These are phyloP conservation scores for Lachnellula cervina DNA, from an alignment of 2,329 filamentous ascomycete genomes.

Conservation along the genomic window DNA sequence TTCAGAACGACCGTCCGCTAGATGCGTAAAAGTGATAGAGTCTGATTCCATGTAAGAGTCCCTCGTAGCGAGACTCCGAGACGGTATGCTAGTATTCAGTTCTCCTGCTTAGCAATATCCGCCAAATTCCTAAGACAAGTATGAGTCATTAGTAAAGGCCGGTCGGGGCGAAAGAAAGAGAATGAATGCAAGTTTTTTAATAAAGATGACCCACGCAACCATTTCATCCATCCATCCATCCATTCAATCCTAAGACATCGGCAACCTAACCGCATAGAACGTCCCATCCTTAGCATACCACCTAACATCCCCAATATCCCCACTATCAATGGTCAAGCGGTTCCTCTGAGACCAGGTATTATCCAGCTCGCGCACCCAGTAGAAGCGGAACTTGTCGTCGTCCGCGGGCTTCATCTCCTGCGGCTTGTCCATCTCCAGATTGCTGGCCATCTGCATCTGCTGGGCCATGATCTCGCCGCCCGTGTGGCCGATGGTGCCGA, in stretches of 20 bases:
- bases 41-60: neutral
- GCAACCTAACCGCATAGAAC: slow-evolving; percentile 57
- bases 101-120: too few species aligned
- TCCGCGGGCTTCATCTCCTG: slow-evolving; percentile 61
- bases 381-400: slow-evolving; percentile 55
- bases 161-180: too few species aligned
- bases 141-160: too few species aligned
- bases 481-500: slow-evolving; percentile 18
- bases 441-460: slow-evolving; percentile 21
- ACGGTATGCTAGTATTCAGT: neutral
- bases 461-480: slow-evolving; percentile 20
- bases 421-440: slow-evolving; percentile 20
- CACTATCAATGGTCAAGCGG: slow-evolving; percentile 55
- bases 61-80: neutral
- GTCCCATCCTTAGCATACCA: slow-evolving; percentile 57
- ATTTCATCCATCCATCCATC: neutral
- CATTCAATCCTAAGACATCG: slow-evolving; percentile 18
- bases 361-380: slow-evolving; percentile 57
- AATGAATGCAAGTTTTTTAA: neutral
- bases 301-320: slow-evolving; percentile 45
- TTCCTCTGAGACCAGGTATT: slow-evolving; percentile 55
- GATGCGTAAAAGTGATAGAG: neutral
- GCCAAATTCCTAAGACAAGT: too few species aligned
- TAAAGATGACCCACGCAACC: neutral
- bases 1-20: neutral